These are phyloP conservation scores for Sugiyamaella japonica DNA, from an alignment of 1,139 yeast species.

Conservation along the genomic window DNA sequence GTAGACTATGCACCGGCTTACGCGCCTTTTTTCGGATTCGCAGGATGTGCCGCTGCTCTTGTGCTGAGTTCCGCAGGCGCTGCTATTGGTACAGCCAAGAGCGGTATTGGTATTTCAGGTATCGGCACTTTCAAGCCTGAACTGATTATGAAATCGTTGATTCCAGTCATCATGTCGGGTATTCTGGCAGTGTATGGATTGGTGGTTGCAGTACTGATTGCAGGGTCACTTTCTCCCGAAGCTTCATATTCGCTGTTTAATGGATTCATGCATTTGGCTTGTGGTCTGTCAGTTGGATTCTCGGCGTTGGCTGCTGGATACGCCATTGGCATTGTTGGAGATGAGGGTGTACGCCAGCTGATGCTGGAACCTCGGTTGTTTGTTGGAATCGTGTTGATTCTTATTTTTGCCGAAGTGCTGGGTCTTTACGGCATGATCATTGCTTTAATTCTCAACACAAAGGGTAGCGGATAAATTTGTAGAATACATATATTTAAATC, in stretches of 20 bases:
- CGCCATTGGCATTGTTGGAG: constrained; percentile 98
- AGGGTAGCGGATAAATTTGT: constrained; percentile 59
- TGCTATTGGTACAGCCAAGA: constrained; percentile 97
- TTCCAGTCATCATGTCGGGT: constrained; percentile 99
- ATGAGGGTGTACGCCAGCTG: constrained; percentile 87
- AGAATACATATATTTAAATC: not conserved
- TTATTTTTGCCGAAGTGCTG: constrained; percentile 96
- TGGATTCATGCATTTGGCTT: constrained; percentile 95
- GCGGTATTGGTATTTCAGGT: constrained; percentile 98
- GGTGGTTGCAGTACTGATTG: constrained; percentile 92
- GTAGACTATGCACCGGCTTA: constrained; percentile 76
- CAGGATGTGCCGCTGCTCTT: constrained; percentile 93
- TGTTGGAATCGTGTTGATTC: constrained; percentile 72
- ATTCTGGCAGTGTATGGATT: constrained; percentile 94
- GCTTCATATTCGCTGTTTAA: constrained; percentile 82
- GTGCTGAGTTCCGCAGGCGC: constrained; percentile 91
- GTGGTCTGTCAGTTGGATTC: constrained; percentile 94
- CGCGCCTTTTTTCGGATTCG: constrained; percentile 95
- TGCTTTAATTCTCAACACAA: constrained; percentile 86
- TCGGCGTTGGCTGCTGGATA: constrained; percentile 98
- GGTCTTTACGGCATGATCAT: constrained; percentile 93
- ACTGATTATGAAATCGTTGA: constrained; percentile 43
- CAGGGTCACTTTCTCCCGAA: constrained; percentile 82
- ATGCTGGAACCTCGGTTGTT: constrained; percentile 67
- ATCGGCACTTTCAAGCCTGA: constrained; percentile 97